Conservation (phyloP, 768 basidiomycete species). For the Tulasnella calospora region DNA sequence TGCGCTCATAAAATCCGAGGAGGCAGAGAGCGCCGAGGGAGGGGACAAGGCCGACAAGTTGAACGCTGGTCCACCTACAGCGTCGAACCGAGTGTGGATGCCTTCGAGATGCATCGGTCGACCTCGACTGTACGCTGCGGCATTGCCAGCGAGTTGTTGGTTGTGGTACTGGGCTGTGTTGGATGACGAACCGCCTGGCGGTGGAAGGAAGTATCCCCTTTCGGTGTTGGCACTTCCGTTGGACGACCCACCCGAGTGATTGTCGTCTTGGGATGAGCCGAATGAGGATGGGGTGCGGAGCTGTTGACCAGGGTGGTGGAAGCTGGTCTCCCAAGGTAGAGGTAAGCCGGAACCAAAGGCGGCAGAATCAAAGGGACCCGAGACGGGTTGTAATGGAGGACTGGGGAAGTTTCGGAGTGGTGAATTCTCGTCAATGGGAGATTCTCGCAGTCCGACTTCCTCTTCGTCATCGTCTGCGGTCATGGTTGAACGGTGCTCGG, state of each 20-base stretch:
- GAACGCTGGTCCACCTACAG: not conserved
- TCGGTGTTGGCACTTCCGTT: not conserved
- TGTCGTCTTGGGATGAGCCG: not conserved
- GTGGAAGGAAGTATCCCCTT: not conserved
- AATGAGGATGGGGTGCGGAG: not conserved
- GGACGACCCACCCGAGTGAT: not conserved
- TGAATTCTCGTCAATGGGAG: slow-evolving; percentile 18
- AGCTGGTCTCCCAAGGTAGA: slow-evolving; percentile 19
- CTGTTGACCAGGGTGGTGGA: not conserved
- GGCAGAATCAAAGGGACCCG: not conserved
- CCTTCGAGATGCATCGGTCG: slow-evolving; percentile 20
- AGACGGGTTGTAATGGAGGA: not conserved
- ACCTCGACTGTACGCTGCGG: slow-evolving; percentile 1
- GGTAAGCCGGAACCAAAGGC: not conserved
- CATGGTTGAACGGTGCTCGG: not conserved
- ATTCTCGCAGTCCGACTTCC: not conserved
- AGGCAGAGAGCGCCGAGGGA: not conserved
- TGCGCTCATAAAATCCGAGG: not conserved
- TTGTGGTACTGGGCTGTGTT: not conserved
- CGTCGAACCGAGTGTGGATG: slow-evolving; percentile 13
- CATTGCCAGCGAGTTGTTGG: no score
- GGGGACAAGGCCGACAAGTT: slow-evolving; percentile 7
- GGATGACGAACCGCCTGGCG: not conserved
- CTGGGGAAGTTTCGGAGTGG: not conserved
- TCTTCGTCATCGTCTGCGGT: slow-evolving; percentile 5